A percentile compares a stretch with the other conserved stretches of the same genome.
These are phyloP conservation scores for Pseudogymnoascus sp. DNA, from an alignment of 2,329 filamentous ascomycete genomes.

Conservation along the genomic window DNA sequence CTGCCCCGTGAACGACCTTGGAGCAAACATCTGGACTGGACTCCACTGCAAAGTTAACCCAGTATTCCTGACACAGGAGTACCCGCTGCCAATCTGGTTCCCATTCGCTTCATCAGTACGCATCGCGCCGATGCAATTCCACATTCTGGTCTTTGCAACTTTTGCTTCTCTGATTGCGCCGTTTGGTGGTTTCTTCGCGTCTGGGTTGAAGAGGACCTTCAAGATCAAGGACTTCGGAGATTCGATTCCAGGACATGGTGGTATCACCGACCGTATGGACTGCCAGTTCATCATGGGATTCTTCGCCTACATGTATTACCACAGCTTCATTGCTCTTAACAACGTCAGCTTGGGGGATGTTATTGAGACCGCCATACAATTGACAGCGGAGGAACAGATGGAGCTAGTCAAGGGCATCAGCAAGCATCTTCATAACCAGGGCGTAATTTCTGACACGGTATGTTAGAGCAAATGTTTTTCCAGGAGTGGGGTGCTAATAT, in stretches of 20 bases:
- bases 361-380: slow-evolving; percentile 80
- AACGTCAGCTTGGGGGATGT: slow-evolving; percentile 78
- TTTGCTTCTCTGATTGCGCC: slow-evolving; percentile 96
- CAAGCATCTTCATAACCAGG: slow-evolving; percentile 58
- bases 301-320: slow-evolving; percentile 97
- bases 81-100: slow-evolving; percentile 63
- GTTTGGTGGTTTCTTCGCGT: slow-evolving; percentile 97
- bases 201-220: slow-evolving; percentile 94
- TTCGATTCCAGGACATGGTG: slow-evolving; percentile 93
- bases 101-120: slow-evolving; percentile 65
- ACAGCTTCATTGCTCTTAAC: slow-evolving; percentile 88
- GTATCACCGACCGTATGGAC: slow-evolving; percentile 98
- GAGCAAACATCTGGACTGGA: slow-evolving; percentile 85
- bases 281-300: slow-evolving; percentile 99
- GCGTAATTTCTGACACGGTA: slow-evolving; percentile 30
- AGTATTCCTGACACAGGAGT: slow-evolving; percentile 73
- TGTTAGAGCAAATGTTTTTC: slow-evolving; percentile 10
- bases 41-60: slow-evolving; percentile 87
- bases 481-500: background rate
- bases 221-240: slow-evolving; percentile 99
- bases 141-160: slow-evolving; percentile 80
- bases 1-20: slow-evolving; percentile 93
- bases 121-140: slow-evolving; percentile 83
- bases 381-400: slow-evolving; percentile 80
- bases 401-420: slow-evolving; percentile 63